Evolutionary conservation across 192 early-diverging fungal genomes (phyloP), one percentile per base, ranked within the genome.

Genomic region (Entomortierella parvispora): DNA sequence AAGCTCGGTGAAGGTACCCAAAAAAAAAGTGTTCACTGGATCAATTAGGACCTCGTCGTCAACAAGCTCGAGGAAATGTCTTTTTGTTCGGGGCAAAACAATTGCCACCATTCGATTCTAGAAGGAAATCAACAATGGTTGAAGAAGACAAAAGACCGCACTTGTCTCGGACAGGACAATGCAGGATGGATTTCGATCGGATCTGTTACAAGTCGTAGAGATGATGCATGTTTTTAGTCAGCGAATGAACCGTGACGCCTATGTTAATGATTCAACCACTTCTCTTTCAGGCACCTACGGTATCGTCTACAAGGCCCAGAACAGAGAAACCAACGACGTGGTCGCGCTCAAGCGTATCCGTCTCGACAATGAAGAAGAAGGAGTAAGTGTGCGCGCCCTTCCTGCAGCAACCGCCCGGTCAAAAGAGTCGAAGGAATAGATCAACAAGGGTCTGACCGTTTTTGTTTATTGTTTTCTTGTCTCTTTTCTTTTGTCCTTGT

Each of bases 261-360:
- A 26, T 14, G 17, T 11, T 17, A 8, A n/a, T 37, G 54, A 29
- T 12, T 15, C 25, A 7, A 2, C 55, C 31, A 22, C 33, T 40
- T 40, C 9, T 56, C 31, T 45, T 46, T 8, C 78, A 89, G 90
- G 93, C 65, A 98, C 98, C 8, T 99, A 98, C 72, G 97, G 96
- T 31, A 95, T 98, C 53, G 98, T 99, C 2, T 99, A 99, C 89
- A 99, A 99, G 82, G 98, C 97, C 4, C 96, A 99, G 75, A 96
- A 97, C 83, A 79, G 91, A 65, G 94, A 96, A 32, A 96, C 92
- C 12, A 92, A 92, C 70, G 96, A 97, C 62, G 93, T 99, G n/a
- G 96, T 99, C 9, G 98, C 98, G 12, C 83, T 99, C 50, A 99
- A 99, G 83, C 90, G 96, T 42, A 94, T 95, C 72, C 89, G 93